phyloP scores from a whole-genome alignment of 345 rosid genomes.

The Syzygium oleosum region DNA sequence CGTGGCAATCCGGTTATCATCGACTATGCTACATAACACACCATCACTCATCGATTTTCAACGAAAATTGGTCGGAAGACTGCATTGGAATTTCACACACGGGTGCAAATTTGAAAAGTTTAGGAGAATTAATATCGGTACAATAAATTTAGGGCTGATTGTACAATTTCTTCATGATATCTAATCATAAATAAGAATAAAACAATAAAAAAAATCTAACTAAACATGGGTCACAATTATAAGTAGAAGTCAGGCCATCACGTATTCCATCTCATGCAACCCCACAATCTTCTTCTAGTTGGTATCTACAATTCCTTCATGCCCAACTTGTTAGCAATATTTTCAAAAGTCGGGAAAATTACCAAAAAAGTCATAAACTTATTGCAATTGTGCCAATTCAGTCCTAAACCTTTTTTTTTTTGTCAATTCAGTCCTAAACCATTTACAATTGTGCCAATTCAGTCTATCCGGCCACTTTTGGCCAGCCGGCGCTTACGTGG shows the following conservation, averaged over 20 bases:
- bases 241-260: background rate
- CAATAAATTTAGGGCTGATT: background rate
- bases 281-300: background rate
- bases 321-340: background rate
- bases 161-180: accelerated
- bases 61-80: background rate
- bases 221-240: background rate
- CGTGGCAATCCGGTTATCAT: accelerated
- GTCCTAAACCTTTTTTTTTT: too few relatives aligned
- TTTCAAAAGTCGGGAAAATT: background rate
- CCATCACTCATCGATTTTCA: background rate
- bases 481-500: too few relatives aligned
- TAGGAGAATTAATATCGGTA: background rate
- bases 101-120: background rate
- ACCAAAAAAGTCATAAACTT: too few relatives aligned
- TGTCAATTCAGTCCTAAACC: too few relatives aligned
- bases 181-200: background rate
- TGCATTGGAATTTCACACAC: background rate
- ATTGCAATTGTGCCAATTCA: too few relatives aligned
- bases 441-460: too few relatives aligned
- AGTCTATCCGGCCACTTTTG: too few relatives aligned
- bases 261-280: background rate
- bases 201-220: background rate
- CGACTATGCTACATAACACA: accelerated
- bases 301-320: background rate